Percentiles rank a stretch among this genome's conserved stretches.
phyloP scores from a whole-genome alignment of 1,139 yeast species.

The Nakaseomyces kungkrabaensis region DNA sequence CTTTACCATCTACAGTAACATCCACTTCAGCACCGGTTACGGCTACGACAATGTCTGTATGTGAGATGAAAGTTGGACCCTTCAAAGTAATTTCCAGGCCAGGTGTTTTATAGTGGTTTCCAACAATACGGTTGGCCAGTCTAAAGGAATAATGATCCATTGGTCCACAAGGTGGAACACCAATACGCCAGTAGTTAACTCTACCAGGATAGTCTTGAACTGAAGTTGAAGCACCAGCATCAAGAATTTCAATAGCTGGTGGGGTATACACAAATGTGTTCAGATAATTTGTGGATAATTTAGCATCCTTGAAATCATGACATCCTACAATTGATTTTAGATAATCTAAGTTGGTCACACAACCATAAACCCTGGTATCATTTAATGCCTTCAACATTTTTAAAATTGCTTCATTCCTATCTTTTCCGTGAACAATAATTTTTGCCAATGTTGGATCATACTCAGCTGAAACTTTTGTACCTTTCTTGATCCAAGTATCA shows the following conservation, averaged over 20 bases:
- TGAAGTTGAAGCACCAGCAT: slow-evolving; percentile 91
- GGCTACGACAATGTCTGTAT: slow-evolving; percentile 65
- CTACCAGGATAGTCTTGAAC: slow-evolving; percentile 97
- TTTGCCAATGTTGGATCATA: slow-evolving; percentile 96
- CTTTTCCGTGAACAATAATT: slow-evolving; percentile 86
- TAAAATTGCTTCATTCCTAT: slow-evolving; percentile 70
- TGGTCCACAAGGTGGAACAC: slow-evolving; percentile 98
- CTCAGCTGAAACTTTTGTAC: slow-evolving; percentile 84
- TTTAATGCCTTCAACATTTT: slow-evolving; percentile 72
- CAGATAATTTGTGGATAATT: slow-evolving; percentile 77
- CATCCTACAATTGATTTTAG: slow-evolving; percentile 78
- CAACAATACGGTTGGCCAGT: slow-evolving; percentile 81
- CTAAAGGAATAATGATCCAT: slow-evolving; percentile 92
- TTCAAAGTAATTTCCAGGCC: slow-evolving; percentile 81
- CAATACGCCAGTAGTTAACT: slow-evolving; percentile 77
- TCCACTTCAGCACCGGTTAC: slow-evolving; percentile 76
- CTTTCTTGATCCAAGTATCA: slow-evolving; percentile 88
- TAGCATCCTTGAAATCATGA: slow-evolving; percentile 70
- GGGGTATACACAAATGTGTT: slow-evolving; percentile 77
- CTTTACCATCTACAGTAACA: slow-evolving; percentile 53
- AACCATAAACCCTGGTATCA: slow-evolving; percentile 82
- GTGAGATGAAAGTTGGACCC: slow-evolving; percentile 83
- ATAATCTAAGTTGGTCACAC: slow-evolving; percentile 83
- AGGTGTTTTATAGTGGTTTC: slow-evolving; percentile 71
- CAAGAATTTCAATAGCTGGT: slow-evolving; percentile 68